Evolutionary conservation across 345 rosid species (phyloP), one percentile per base, ranked within the genome.

Genomic region (Pistacia atlantica): DNA sequence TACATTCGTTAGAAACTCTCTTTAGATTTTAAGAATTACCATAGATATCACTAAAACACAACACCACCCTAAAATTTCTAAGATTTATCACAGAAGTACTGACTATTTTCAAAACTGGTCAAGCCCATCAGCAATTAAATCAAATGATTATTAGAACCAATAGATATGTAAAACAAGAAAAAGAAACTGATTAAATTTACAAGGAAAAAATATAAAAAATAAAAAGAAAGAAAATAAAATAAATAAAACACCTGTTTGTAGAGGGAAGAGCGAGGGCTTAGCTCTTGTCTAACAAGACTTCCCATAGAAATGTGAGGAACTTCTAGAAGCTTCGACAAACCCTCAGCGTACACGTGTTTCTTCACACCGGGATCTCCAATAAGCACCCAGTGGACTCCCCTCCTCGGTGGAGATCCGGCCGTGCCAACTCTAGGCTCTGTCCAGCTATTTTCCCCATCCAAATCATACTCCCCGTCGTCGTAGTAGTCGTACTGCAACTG

Each of bases 291-390:
- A 49, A 93, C 85, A 73, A 96, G 94, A 25, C 95, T 78, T 35
- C 90, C 97, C 97, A 91, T 92, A 77, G 98, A 96, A 83, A 96
- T 93, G 83, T 90, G 97, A 73, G 99, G 97, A 80, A 96, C 90
- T 72, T 88, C 79, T 42, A 96, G 88, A 79, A 96, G 97, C 69
- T 86, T 85, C n/a, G 98, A 89, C 65, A 96, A 93, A 82, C 81
- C 86, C 79, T 88, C 91, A 0, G 98, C 98, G 73, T 87, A 93
- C n/a, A 85, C 86, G 78, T 86, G 93, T 60, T 91, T 90, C 83
- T 89, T 85, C 3, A 89, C 91, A 28, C 90, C 91, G 2, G 93
- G 92, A 14, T 88, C 94, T 2, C 98, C 98, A 66, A 96, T 92
- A 61, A 96, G 75, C 81, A 92, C 97, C 99, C 99, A 96, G 74